Evolutionary conservation across 2,329 filamentous ascomycete species (phyloP).

Genomic region (Penicillium sp.): DNA sequence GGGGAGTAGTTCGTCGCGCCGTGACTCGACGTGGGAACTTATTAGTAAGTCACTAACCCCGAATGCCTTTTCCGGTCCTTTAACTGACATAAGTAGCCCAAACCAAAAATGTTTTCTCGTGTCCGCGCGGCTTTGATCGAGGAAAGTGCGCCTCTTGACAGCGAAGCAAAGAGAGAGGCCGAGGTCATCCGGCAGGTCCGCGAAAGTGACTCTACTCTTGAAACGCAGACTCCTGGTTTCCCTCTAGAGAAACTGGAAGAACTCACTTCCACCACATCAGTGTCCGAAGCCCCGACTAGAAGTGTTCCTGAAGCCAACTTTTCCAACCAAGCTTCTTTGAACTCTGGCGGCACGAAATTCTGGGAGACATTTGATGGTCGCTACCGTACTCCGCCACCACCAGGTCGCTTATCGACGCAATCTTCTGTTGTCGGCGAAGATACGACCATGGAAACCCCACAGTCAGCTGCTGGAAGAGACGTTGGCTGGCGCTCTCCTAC

Average conservation of each 20-base stretch:
- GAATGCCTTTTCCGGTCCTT: not conserved
- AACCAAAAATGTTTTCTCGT: constrained; percentile 91
- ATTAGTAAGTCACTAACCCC: constrained; percentile 56
- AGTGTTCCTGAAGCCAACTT: constrained; percentile 63
- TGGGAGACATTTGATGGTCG: constrained; percentile 78
- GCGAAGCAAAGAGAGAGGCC: constrained; percentile 83
- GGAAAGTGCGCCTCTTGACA: constrained; percentile 81
- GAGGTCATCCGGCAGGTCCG: constrained; percentile 94
- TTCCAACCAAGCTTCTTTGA: constrained; percentile 68
- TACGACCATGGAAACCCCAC: constrained; percentile 37
- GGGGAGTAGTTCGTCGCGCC: constrained; percentile 73
- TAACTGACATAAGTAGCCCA: constrained; percentile 59
- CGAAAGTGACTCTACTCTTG: constrained; percentile 71
- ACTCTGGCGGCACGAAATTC: constrained; percentile 67
- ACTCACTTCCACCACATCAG: constrained; percentile 37
- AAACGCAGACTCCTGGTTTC: constrained; percentile 41
- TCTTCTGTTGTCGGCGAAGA: constrained; percentile 46
- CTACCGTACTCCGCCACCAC: constrained; percentile 61
- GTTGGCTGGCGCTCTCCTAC: constrained; percentile 36
- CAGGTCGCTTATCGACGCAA: constrained; percentile 53
- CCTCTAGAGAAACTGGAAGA: constrained; percentile 25
- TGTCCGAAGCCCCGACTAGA: constrained; percentile 1
- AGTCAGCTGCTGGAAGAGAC: constrained; percentile 32
- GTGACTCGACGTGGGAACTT: constrained; percentile 88
- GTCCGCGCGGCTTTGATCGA: constrained; percentile 87